Percentiles rank a stretch among this genome's conserved stretches.
Evolutionary conservation across 371 early-diverging fungal species (phyloP).

Genomic region (Apophysomyces variabilis): DNA sequence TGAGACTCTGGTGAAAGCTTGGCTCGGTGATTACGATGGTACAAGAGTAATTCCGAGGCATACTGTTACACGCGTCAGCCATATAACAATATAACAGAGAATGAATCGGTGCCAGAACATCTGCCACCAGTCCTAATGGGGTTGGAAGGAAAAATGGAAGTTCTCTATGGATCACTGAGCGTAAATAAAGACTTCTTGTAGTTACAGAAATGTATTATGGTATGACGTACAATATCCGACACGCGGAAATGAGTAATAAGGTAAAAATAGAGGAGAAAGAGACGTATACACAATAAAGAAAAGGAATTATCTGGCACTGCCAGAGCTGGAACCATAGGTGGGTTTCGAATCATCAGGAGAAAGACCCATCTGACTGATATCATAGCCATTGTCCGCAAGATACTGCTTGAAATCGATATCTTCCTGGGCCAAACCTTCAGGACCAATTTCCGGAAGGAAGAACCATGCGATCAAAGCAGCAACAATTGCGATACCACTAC

Average conservation of each 20-base stretch:
- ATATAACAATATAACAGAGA: too few relatives aligned
- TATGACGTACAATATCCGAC: constrained; percentile 1
- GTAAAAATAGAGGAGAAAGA: background rate
- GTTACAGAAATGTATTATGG: background rate
- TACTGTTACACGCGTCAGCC: too few relatives aligned
- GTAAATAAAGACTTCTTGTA: too few relatives aligned
- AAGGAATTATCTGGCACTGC: constrained; percentile 1
- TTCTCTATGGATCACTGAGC: too few relatives aligned
- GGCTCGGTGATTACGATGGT: too few relatives aligned
- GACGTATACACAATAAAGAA: constrained; percentile 1
- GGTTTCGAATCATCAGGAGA: background rate
- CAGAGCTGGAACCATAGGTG: constrained; percentile 9
- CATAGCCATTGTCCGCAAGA: constrained; percentile 55
- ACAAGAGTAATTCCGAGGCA: too few relatives aligned
- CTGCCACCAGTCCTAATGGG: too few relatives aligned
- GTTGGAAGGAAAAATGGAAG: too few relatives aligned
- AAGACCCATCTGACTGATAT: constrained; percentile 48
- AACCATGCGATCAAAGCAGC: constrained; percentile 39
- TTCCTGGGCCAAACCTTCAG: constrained; percentile 53
- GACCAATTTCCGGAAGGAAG: constrained; percentile 38
- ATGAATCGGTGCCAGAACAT: too few relatives aligned
- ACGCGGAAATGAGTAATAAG: background rate
- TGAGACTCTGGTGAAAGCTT: too few relatives aligned
- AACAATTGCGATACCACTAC: constrained; percentile 41
- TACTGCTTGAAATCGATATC: constrained; percentile 59